Percentiles rank a stretch among this genome's conserved stretches.
Conservation (phyloP, 176 grass and related monocot species). For the Carex kokanica region DNA sequence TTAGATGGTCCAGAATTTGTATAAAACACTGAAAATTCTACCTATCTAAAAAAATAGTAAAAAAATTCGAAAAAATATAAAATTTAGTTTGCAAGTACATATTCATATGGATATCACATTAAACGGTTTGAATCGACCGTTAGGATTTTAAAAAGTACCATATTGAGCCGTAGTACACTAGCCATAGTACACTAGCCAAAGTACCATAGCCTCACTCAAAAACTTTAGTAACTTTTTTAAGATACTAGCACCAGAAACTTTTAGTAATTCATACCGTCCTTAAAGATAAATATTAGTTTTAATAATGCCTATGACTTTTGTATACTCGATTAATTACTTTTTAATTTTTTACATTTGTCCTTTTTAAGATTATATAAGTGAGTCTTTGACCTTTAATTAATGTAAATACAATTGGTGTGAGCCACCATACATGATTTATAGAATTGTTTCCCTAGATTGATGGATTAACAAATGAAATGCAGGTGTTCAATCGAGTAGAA, state of each 20-base stretch:
- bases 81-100: too few species aligned
- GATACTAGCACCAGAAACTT: neutral
- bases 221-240: neutral
- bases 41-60: too few species aligned
- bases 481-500: constrained; percentile 25
- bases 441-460: neutral
- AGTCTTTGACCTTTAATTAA: too few species aligned
- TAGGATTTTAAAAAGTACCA: too few species aligned
- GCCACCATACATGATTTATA: neutral
- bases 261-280: neutral
- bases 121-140: too few species aligned
- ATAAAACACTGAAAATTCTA: too few species aligned
- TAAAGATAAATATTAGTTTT: neutral
- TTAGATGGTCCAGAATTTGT: too few species aligned
- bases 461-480: constrained; percentile 5
- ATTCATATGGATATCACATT: too few species aligned
- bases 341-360: neutral
- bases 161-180: too few species aligned
- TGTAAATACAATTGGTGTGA: neutral
- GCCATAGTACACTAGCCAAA: too few species aligned
- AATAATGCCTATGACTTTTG: neutral
- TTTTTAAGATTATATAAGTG: neutral
- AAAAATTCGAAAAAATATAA: too few species aligned
- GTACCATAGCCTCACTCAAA: too few species aligned
- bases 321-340: neutral